Conservation (phyloP, 768 basidiomycete genomes). For the Trametes meyenii region DNA sequence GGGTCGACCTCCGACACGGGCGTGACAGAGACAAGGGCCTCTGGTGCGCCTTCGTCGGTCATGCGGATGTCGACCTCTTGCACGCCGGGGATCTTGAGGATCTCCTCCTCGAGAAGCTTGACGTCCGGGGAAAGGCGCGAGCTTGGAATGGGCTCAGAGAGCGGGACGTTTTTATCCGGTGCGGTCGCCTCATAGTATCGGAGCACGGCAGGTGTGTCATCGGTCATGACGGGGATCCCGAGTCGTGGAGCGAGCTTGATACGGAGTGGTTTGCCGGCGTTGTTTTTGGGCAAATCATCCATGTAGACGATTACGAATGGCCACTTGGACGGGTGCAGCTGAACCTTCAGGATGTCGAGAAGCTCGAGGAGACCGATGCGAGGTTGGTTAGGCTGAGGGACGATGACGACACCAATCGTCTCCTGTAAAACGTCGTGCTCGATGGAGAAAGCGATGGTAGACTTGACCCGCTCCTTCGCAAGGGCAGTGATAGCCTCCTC, state of each 20-base stretch:
- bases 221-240: slow-evolving; percentile 40
- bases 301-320: slow-evolving; percentile 51
- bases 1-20: slow-evolving; percentile 29
- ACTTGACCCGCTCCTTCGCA: slow-evolving; percentile 45
- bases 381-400: slow-evolving; percentile 38
- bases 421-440: slow-evolving; percentile 53
- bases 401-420: slow-evolving; percentile 48
- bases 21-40: slow-evolving; percentile 42
- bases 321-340: slow-evolving; percentile 54
- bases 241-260: slow-evolving; percentile 47
- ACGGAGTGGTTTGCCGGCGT: slow-evolving; percentile 48
- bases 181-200: slow-evolving; percentile 46
- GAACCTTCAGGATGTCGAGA: slow-evolving; percentile 46
- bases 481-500: slow-evolving; percentile 55
- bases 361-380: slow-evolving; percentile 46
- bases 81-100: slow-evolving; percentile 36
- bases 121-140: slow-evolving; percentile 36
- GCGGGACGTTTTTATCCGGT: slow-evolving; percentile 36
- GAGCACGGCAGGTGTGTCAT: slow-evolving; percentile 36
- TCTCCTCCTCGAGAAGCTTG: slow-evolving; percentile 31
- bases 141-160: slow-evolving; percentile 44
- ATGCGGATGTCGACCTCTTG: slow-evolving; percentile 40
- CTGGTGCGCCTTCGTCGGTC: slow-evolving; percentile 37
- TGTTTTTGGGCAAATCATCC: slow-evolving; percentile 50
- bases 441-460: slow-evolving; percentile 46